phyloP scores from a whole-genome alignment of 768 basidiomycete species.

The Coprinellus aureogranulatus region DNA sequence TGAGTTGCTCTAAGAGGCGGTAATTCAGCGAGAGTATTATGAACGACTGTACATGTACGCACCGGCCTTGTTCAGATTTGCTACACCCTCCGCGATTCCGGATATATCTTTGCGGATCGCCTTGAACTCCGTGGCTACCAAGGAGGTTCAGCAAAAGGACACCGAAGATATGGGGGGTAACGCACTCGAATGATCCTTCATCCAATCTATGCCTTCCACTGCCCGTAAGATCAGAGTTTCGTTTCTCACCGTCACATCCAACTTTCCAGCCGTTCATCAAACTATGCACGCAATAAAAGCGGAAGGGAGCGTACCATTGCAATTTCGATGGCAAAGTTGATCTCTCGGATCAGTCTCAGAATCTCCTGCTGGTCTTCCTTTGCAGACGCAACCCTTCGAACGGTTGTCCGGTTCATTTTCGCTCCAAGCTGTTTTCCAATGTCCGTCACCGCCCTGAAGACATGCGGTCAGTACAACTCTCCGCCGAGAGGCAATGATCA shows the following conservation, averaged over 20 bases:
- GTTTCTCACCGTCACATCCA: not conserved
- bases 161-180: not conserved
- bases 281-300: not conserved
- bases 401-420: no score
- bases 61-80: not conserved
- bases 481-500: not conserved
- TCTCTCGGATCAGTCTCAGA: not conserved
- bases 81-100: not conserved
- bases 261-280: not conserved
- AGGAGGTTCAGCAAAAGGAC: not conserved
- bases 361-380: not conserved
- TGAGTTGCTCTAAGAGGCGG: not conserved
- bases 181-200: not conserved
- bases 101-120: not conserved
- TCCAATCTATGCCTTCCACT: not conserved
- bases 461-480: no score
- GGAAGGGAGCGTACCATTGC: not conserved
- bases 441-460: no score
- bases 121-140: not conserved
- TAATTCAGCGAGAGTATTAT: no score
- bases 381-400: no score
- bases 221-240: not conserved
- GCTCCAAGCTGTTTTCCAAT: no score
- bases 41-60: not conserved
- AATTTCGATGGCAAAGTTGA: not conserved